Percentiles rank a stretch among this genome's conserved stretches.
Evolutionary conservation across 495 filamentous ascomycete genomes (phyloP).

Genomic region (Niebla homalea): DNA sequence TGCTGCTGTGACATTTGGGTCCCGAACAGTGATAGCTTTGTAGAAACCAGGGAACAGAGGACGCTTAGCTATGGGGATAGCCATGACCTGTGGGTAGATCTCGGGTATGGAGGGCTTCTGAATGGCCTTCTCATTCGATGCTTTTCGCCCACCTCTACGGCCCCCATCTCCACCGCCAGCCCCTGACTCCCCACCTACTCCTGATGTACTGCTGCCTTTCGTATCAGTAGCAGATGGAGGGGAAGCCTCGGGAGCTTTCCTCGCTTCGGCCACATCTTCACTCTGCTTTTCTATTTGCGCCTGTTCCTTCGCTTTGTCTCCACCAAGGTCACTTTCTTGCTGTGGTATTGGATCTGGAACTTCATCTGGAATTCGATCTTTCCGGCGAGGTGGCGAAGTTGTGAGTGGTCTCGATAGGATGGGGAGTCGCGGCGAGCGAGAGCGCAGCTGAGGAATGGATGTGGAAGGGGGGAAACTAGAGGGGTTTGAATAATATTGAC

Average conservation of each 20-base stretch:
- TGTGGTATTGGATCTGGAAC: slow-evolving; percentile 30
- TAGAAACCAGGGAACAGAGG: slow-evolving; percentile 97
- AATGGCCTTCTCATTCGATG: slow-evolving; percentile 54
- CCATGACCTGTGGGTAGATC: slow-evolving; percentile 96
- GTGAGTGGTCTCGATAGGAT: slow-evolving; percentile 6
- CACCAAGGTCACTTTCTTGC: slow-evolving; percentile 22
- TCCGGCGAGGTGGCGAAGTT: slow-evolving; percentile 12
- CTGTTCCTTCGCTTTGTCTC: slow-evolving; percentile 21
- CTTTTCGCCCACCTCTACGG: slow-evolving; percentile 49
- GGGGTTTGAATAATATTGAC: background rate
- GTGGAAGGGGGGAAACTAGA: too few relatives aligned
- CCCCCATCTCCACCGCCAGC: slow-evolving; percentile 37
- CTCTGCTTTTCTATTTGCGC: slow-evolving; percentile 23
- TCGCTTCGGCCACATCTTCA: slow-evolving; percentile 26
- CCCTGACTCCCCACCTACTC: slow-evolving; percentile 34
- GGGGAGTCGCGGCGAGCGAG: slow-evolving; percentile 20
- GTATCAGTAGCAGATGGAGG: slow-evolving; percentile 12
- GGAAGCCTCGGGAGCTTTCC: slow-evolving; percentile 23
- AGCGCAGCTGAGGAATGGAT: slow-evolving; percentile 18
- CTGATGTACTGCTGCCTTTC: slow-evolving; percentile 26
- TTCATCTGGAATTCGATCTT: slow-evolving; percentile 16
- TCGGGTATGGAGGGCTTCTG: slow-evolving; percentile 84
- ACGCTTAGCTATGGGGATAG: slow-evolving; percentile 90
- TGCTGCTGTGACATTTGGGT: slow-evolving; percentile 74
- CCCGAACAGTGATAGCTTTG: slow-evolving; percentile 90